A percentile compares a stretch with the other conserved stretches of the same genome.
Evolutionary conservation across 495 filamentous ascomycete genomes (phyloP).

Genomic region (Baudoinia panamericana): DNA sequence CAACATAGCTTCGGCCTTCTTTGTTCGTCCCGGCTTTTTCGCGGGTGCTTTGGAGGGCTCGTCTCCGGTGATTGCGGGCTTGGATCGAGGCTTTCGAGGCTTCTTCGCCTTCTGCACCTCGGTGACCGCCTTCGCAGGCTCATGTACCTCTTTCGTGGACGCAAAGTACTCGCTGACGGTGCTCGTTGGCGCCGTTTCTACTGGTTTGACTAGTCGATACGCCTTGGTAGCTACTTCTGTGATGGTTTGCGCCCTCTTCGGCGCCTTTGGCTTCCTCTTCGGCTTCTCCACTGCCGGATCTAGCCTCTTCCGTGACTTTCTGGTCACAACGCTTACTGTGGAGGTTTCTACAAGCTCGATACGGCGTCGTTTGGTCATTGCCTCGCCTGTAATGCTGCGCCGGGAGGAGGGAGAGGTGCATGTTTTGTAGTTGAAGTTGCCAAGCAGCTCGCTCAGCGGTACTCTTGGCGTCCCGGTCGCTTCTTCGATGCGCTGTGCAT

Average conservation of each 20-base stretch:
- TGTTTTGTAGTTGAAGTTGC: conserved; percentile 9
- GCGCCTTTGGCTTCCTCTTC: conserved; percentile 31
- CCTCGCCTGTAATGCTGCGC: conserved; percentile 3
- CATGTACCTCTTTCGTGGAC: neutral
- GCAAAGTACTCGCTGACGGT: conserved; percentile 21
- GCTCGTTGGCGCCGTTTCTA: conserved; percentile 21
- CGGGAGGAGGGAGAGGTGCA: neutral
- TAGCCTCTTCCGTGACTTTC: conserved; percentile 4
- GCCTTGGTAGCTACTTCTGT: conserved; percentile 71
- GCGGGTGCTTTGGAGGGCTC: conserved; percentile 23
- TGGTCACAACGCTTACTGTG: neutral
- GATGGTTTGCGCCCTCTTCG: conserved; percentile 64
- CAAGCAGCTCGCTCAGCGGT: conserved; percentile 5
- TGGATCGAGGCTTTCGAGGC: conserved; percentile 15
- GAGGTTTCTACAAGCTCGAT: conserved; percentile 9
- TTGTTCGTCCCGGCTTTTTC: conserved; percentile 23
- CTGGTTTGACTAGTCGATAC: conserved; percentile 37
- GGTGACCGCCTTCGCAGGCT: neutral
- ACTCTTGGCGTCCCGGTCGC: no score
- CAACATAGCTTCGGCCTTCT: conserved; percentile 36
- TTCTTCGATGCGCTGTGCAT: no score
- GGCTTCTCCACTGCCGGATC: neutral
- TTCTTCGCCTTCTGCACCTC: conserved; percentile 11
- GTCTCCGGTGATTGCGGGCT: conserved; percentile 20
- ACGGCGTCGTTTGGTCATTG: conserved; percentile 13